Evolutionary conservation across 306 rosid species (phyloP), one percentile per base, ranked within the genome.

Genomic region (Adenanthera pavonina): DNA sequence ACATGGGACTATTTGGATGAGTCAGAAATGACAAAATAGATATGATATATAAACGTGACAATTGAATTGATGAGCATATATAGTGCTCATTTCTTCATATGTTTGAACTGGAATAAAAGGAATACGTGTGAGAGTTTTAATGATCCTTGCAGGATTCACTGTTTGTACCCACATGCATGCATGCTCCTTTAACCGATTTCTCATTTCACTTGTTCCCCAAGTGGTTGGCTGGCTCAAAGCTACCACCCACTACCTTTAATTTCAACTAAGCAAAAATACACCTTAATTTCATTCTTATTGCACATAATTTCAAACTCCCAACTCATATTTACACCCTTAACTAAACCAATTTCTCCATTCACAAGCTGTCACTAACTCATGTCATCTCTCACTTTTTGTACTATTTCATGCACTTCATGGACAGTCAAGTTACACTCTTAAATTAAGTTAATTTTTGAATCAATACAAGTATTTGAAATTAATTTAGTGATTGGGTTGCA

Each of bases 321-420:
- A 20, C 6, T 59, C 14, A 25, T 48, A 60, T 60, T 10, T 60
- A 36, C 2, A n/a, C 3, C 3, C 72, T 64, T 60, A 81, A 71
- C 66, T 64, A 53, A 44, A 81, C 49, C 84, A 82, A 56, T 79
- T 75, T 71, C 86, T 82, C 75, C 86, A 16, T 70, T 75, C 38
- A 69, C 79, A 86, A 82, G 81, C 66, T 78, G 33, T 69, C 35
- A 69, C 46, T 75, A 43, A 78, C 2, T 11, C 2, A 14, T 61
- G 69, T 61, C 30, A 25, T 10, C 57, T 44, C 72, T 76, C 8
- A 53, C 6, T 46, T 11, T 84, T 79, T 74, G n/a, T 53, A 71
- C 15, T 79, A 76, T 16, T 46, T 41, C 0, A 41, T 46, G 54
- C 13, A 49, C 54, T 49, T 16, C 6, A 36, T 4, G 40, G 40